Percentiles rank a stretch among this genome's conserved stretches.
Conservation (phyloP, 805 yeast species). For the Candida morakotiae region DNA sequence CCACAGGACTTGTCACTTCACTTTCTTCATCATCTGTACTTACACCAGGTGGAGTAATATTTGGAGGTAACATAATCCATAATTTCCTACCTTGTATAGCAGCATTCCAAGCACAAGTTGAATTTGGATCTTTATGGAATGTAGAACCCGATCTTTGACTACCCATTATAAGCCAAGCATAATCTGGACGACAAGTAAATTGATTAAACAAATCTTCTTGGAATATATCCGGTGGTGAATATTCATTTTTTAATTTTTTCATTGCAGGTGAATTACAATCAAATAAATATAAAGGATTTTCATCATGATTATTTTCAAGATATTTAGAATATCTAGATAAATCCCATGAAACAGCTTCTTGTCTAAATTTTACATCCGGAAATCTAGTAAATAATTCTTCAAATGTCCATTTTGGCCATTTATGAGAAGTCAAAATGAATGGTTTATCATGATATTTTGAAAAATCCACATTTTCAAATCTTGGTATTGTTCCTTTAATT, state of each 20-base stretch:
- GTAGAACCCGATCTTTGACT: constrained; percentile 81
- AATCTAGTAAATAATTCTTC: constrained; percentile 47
- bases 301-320: constrained; percentile 61
- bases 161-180: constrained; percentile 89
- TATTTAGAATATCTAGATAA: constrained; percentile 59
- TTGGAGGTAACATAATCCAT: constrained; percentile 88
- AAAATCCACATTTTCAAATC: constrained; percentile 48
- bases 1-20: constrained; percentile 90
- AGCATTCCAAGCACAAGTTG: constrained; percentile 89
- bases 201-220: constrained; percentile 61
- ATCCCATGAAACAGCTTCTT: constrained; percentile 83
- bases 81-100: constrained; percentile 69
- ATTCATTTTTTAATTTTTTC: constrained; percentile 50
- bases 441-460: constrained; percentile 53
- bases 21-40: constrained; percentile 71
- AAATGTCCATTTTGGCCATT: constrained; percentile 68
- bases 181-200: constrained; percentile 70
- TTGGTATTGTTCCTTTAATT: constrained; percentile 41
- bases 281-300: constrained; percentile 79
- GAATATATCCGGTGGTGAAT: constrained; percentile 51
- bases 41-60: constrained; percentile 78
- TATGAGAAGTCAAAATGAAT: constrained; percentile 48
- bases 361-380: constrained; percentile 64
- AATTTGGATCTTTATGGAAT: constrained; percentile 90
- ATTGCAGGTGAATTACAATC: constrained; percentile 77